These are phyloP conservation scores for Lactarius evosmus DNA, from an alignment of 768 basidiomycete genomes.

Conservation along the genomic window DNA sequence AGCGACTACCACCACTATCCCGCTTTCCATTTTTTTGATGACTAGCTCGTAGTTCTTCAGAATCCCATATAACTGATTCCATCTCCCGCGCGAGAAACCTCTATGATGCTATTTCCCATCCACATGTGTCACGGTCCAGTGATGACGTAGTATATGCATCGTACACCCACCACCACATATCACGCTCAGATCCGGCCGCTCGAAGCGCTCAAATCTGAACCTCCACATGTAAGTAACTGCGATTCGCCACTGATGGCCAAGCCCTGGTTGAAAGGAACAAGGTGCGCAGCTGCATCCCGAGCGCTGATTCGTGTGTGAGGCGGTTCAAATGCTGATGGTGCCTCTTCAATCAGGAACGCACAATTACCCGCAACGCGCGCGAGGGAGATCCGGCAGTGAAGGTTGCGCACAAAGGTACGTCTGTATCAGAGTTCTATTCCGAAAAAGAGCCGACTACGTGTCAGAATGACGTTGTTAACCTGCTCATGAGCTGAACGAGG, in stretches of 20 bases:
- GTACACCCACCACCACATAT: too few relatives aligned
- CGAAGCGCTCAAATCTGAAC: too few relatives aligned
- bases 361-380: constrained; percentile 42
- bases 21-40: too few relatives aligned
- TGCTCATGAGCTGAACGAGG: constrained; percentile 48
- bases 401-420: constrained; percentile 45
- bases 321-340: background rate
- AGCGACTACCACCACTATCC: too few relatives aligned
- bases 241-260: constrained; percentile 44
- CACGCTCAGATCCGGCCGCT: too few relatives aligned
- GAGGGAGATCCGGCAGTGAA: constrained; percentile 50
- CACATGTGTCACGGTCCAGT: too few relatives aligned
- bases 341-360: constrained; percentile 37
- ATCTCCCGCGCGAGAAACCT: too few relatives aligned
- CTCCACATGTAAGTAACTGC: too few relatives aligned
- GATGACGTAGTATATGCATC: too few relatives aligned
- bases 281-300: constrained; percentile 29
- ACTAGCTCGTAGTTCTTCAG: too few relatives aligned
- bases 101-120: too few relatives aligned
- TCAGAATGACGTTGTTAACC: constrained; percentile 51
- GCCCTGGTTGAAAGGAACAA: constrained; percentile 47
- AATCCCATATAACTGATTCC: too few relatives aligned
- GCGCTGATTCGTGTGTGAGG: background rate
- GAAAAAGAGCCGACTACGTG: background rate
- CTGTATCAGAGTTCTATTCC: background rate